Evolutionary conservation across 192 early-diverging fungal genomes (phyloP), one percentile per base, ranked within the genome.

Genomic region (Cetraspora pellucida): DNA sequence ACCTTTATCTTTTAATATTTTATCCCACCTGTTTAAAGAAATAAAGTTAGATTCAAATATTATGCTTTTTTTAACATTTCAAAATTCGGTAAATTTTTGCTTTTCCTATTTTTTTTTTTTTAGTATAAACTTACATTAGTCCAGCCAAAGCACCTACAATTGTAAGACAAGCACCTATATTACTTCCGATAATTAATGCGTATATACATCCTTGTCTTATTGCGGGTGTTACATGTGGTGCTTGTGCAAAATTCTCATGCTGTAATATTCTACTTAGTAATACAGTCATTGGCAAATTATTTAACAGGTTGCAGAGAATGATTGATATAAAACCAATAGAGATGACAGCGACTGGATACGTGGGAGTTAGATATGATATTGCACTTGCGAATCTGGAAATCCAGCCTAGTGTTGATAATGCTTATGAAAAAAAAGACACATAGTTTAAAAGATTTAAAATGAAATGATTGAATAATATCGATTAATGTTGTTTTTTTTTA

Each of bases 251-350:
- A 45, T 85, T 85, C 17, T 88, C 85, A 65, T 93, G 88, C 72
- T 88, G 85, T 50, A 96, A 80, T 14, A 92, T 89, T 3, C 89
- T 82, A 5, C 89, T 89, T n/a, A 95, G 89, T 9, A 96, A 83
- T 66, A 96, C 94, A 0, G 95, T 90, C 92, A 92, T 92, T 3
- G 95, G 95, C 59, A 95, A 82, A 80, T 96, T 96, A 86, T 95
- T 94, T 75, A 96, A 78, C 19, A 92, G 66, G 68, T 91, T 90
- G 79, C 91, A 96, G 6, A 90, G 79, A 47, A 94, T 52, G 9
- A 93, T 82, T 0, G 91, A 87, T 31, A 95, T 75, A 27, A 85
- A 75, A 9, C 86, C 89, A 10, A 91, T 85, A 23, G 85, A 79
- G 70, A 91, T 91, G 0, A 92, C 85, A 6, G 90, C 91, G 0